Evolutionary conservation across 768 basidiomycete species (phyloP).

Genomic region (Saitozyma sp.): DNA sequence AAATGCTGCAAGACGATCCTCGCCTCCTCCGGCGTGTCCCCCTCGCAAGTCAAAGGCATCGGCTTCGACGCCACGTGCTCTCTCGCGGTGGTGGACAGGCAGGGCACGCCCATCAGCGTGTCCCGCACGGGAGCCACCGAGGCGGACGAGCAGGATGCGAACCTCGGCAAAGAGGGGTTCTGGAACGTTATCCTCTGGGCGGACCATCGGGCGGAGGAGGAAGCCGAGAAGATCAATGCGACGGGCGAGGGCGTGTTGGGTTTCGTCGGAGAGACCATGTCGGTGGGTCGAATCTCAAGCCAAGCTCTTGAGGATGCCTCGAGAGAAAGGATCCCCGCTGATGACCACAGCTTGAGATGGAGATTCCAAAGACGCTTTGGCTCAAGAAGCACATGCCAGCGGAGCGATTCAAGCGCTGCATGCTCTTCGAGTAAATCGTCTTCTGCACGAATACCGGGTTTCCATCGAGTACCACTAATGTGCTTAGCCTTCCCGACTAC

Average conservation of each 20-base stretch:
- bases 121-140: slow-evolving; percentile 53
- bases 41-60: slow-evolving; percentile 73
- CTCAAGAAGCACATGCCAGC: slow-evolving; percentile 82
- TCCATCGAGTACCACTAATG: slow-evolving; percentile 38
- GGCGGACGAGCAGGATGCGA: slow-evolving; percentile 65
- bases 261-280: slow-evolving; percentile 95
- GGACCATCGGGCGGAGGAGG: slow-evolving; percentile 88
- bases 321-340: background rate
- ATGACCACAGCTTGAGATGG: slow-evolving; percentile 84
- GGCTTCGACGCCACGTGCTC: slow-evolving; percentile 98
- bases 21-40: slow-evolving; percentile 57
- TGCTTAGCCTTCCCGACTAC: slow-evolving; percentile 89
- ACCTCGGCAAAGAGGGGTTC: slow-evolving; percentile 58
- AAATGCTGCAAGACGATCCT: slow-evolving; percentile 63
- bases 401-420: slow-evolving; percentile 60
- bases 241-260: slow-evolving; percentile 82
- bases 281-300: slow-evolving; percentile 55
- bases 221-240: slow-evolving; percentile 84
- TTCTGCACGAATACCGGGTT: slow-evolving; percentile 53
- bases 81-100: slow-evolving; percentile 74
- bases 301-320: background rate
- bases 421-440: slow-evolving; percentile 54
- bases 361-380: slow-evolving; percentile 96
- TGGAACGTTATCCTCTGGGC: slow-evolving; percentile 94
- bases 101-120: slow-evolving; percentile 71